Percentiles rank a stretch among this genome's conserved stretches.
Conservation (phyloP, 164 flowering plant genomes). For the Liriodendron chinense region DNA sequence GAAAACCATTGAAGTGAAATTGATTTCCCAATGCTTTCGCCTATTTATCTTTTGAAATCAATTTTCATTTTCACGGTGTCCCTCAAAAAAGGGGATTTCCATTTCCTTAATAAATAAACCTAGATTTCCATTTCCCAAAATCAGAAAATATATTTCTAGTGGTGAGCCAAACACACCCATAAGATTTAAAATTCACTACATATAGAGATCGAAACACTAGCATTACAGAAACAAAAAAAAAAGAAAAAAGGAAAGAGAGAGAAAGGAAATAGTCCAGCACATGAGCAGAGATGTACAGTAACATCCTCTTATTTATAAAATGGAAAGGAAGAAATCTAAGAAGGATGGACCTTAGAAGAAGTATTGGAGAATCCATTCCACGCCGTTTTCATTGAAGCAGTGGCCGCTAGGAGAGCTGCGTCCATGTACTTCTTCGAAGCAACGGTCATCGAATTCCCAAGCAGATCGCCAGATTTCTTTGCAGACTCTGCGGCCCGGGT, state of each 20-base stretch:
- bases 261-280: too few relatives aligned
- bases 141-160: too few relatives aligned
- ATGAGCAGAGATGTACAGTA: neutral
- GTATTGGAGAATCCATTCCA: constrained; percentile 44
- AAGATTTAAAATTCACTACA: too few relatives aligned
- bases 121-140: too few relatives aligned
- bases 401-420: constrained; percentile 62
- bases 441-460: constrained; percentile 50
- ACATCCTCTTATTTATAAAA: neutral
- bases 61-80: too few relatives aligned
- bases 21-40: too few relatives aligned
- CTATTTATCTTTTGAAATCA: too few relatives aligned
- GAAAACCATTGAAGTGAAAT: too few relatives aligned
- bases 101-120: too few relatives aligned
- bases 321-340: constrained; percentile 23
- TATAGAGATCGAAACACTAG: too few relatives aligned
- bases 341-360: constrained; percentile 66
- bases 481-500: constrained; percentile 41
- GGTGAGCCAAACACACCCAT: too few relatives aligned
- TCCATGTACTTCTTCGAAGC: constrained; percentile 71
- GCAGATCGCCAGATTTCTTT: constrained; percentile 42
- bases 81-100: too few relatives aligned
- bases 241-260: neutral
- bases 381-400: constrained; percentile 68
- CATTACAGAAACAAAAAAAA: neutral